Base-by-base conservation (phyloP, 148 eudicot genomes). In the Simmondsia chinensis region DNA sequence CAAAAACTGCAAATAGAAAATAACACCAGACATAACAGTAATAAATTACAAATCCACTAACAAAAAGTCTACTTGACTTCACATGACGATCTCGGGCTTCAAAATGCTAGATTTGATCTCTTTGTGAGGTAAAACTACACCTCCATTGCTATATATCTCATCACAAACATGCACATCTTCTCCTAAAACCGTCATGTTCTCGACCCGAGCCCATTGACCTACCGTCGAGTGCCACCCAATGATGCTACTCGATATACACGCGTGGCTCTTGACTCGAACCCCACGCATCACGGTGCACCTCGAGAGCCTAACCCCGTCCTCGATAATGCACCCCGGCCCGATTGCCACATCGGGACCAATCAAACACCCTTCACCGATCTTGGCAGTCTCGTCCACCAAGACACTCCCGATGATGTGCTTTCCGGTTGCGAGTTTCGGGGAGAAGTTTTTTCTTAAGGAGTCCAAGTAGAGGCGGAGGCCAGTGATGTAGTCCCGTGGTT, bases 71-170 rank as follows among this genome's bases (percentile, higher is more conserved):
- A 24, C 45, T 24, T 25, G 12, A 39, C 31, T 45, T 79, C 80
- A 88, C 94, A 88, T 88, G 9, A 88, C 79, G n/a, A 88, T 88
- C 70, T 88, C 87, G 1, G 96, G 89, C 79, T 83, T 75, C 83
- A 75, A 63, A 63, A 88, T 88, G 77, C 75, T 83, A 7, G 86
- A 35, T 57, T 83, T 88, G 54, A 88, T 88, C 73, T 80, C 91
- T 60, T 83, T 88, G 59, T 88, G 94, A 17, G 96, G 94, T 51
- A 83, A 40, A 57, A 88, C 91, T 5, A 88, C 91, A 12, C 94
- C 96, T 1, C 96, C 96, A 19, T 80, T 88, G 57, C 79, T 80
- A 57, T 83, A 83, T 43, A 88, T 59, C 43, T 83, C 96, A 43
- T 88, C 94, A 18, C 87, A 65, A 10, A 88, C 88, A 33, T 80